These are phyloP conservation scores for Gossypium stocksii DNA, from an alignment of 345 rosid genomes.

Conservation along the genomic window DNA sequence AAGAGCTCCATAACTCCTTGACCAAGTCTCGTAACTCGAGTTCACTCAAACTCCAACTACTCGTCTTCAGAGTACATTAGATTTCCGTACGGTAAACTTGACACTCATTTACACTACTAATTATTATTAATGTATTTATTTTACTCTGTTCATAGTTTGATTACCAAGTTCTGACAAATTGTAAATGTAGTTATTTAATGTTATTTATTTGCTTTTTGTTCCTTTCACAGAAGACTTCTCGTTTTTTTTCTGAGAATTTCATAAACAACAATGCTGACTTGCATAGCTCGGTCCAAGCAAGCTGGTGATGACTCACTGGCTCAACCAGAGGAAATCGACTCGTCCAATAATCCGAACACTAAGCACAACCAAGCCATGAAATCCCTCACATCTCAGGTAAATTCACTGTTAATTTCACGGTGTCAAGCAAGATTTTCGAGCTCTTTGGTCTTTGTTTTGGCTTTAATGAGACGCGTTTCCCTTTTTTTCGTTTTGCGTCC, in stretches of 20 bases:
- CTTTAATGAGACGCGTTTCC: slow-evolving; percentile 3
- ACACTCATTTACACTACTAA: background rate
- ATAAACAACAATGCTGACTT: slow-evolving; percentile 67
- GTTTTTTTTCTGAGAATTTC: background rate
- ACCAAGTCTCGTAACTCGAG: slow-evolving; percentile 23
- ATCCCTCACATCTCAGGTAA: slow-evolving; percentile 85
- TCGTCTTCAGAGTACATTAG: background rate
- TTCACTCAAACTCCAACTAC: background rate
- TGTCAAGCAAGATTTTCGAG: background rate
- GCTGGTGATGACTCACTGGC: slow-evolving; percentile 58
- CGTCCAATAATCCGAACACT: slow-evolving; percentile 22
- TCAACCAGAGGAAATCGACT: slow-evolving; percentile 47
- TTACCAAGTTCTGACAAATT: background rate
- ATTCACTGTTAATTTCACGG: background rate
- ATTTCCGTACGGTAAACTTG: slow-evolving; percentile 8
- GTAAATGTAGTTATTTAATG: background rate
- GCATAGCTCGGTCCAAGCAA: slow-evolving; percentile 87
- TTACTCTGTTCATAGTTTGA: background rate
- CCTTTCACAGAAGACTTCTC: background rate
- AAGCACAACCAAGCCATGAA: slow-evolving; percentile 47
- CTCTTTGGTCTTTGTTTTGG: background rate
- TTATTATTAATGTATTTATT: background rate
- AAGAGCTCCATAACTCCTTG: background rate
- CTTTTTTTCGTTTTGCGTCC: background rate
- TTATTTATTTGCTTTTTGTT: background rate